phyloP scores from a whole-genome alignment of 2,329 filamentous ascomycete genomes.

The Pseudocercospora fuligena region DNA sequence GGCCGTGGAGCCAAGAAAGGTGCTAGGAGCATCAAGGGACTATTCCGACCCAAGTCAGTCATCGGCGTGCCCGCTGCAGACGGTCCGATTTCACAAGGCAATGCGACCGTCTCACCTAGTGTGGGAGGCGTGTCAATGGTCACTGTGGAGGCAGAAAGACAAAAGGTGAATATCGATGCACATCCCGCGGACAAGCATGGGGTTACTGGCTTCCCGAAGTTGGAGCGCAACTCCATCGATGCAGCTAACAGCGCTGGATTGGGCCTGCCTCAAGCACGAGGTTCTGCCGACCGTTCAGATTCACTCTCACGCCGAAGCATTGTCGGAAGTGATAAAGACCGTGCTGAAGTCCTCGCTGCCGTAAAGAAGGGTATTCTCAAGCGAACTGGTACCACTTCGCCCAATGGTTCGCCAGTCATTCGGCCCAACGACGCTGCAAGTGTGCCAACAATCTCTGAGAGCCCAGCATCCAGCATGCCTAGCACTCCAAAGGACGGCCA shows the following conservation, averaged over 20 bases:
- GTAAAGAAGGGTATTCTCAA: conserved; percentile 97
- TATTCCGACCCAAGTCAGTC: conserved; percentile 93
- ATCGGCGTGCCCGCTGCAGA: conserved; percentile 78
- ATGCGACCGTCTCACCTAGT: conserved; percentile 55
- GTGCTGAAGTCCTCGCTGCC: conserved; percentile 87
- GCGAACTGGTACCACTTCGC: conserved; percentile 68
- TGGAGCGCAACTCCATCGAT: conserved; percentile 83
- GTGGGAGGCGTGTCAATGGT: conserved; percentile 92
- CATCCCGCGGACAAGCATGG: conserved; percentile 72
- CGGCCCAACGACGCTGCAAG: conserved; percentile 65
- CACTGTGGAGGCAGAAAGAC: conserved; percentile 90
- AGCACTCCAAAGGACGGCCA: conserved; percentile 87
- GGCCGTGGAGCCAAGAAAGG: conserved; percentile 97
- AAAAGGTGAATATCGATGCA: conserved; percentile 77
- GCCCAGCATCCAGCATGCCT: conserved; percentile 82
- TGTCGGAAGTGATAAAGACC: conserved; percentile 84
- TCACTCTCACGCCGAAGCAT: conserved; percentile 78
- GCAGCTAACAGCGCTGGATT: conserved; percentile 47
- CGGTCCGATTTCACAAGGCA: conserved; percentile 55
- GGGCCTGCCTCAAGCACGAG: conserved; percentile 39
- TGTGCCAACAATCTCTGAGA: conserved; percentile 71
- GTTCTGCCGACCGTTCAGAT: conserved; percentile 62
- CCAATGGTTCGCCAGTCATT: conserved; percentile 70
- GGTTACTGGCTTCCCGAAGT: conserved; percentile 79
- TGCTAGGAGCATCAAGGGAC: conserved; percentile 83